A percentile compares a stretch with the other conserved stretches of the same genome.
Evolutionary conservation across 805 yeast species (phyloP).

Genomic region (Nematodospora valgi): DNA sequence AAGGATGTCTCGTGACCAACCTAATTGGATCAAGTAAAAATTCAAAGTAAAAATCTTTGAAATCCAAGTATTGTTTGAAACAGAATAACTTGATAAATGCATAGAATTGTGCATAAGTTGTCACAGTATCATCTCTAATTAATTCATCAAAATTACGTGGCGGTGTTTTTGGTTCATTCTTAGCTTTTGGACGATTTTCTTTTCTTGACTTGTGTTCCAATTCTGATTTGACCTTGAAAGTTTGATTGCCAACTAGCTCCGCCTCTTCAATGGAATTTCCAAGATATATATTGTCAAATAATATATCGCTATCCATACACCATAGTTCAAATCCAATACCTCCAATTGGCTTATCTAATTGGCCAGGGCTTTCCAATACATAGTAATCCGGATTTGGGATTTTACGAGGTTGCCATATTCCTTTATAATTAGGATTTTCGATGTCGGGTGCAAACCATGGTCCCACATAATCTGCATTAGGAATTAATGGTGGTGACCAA

Average conservation of each 20-base stretch:
- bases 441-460: slow-evolving; percentile 71
- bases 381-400: slow-evolving; percentile 69
- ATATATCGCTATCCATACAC: slow-evolving; percentile 73
- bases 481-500: slow-evolving; percentile 67
- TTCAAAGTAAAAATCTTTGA: slow-evolving; percentile 33
- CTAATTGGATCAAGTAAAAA: slow-evolving; percentile 43
- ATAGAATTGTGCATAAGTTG: slow-evolving; percentile 13
- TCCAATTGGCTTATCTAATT: slow-evolving; percentile 60
- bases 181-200: slow-evolving; percentile 38
- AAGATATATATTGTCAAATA: slow-evolving; percentile 80
- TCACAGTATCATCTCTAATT: slow-evolving; percentile 17
- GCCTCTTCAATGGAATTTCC: slow-evolving; percentile 87
- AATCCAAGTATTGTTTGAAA: slow-evolving; percentile 18
- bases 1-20: slow-evolving; percentile 45
- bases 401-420: slow-evolving; percentile 68
- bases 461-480: slow-evolving; percentile 72
- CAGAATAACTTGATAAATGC: slow-evolving; percentile 18
- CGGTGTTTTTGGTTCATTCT: slow-evolving; percentile 42
- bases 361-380: slow-evolving; percentile 55
- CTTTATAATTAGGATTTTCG: slow-evolving; percentile 73
- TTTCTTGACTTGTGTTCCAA: slow-evolving; percentile 47
- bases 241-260: slow-evolving; percentile 73
- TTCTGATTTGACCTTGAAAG: slow-evolving; percentile 55
- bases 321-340: slow-evolving; percentile 87
- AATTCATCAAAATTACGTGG: slow-evolving; percentile 39